Base-by-base conservation (phyloP, 805 yeast species). In the Dipodascopsis uninucleata region DNA sequence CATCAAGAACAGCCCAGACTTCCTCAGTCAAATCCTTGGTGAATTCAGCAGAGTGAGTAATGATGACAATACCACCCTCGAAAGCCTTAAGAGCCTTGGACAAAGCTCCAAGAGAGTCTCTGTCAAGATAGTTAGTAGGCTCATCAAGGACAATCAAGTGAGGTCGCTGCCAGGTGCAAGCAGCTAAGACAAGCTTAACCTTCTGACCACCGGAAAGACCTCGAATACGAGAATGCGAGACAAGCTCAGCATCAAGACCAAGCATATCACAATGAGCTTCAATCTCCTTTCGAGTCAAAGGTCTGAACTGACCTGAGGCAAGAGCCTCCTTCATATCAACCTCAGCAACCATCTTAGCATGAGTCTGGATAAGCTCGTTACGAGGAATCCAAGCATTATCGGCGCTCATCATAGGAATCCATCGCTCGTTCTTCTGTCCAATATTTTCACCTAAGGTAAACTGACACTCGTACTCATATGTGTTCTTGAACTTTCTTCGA, bases 131-230 rank as follows among this genome's bases (percentile, higher is more conserved):
- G 78, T 90, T 90, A 67, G 98, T 93, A 76, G 98, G 98, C 81
- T 90, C 98, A 78, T 93, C 98, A 74, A 93, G 85, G 63, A 93
- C 98, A 65, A 93, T 89, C 78, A 93, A 81, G 72, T 93, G 98
- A 70, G 98, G 98, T 81, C 97, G 90, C 80, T 90, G 97, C 98
- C 98, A 93, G 52, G 97, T 89, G 83, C 97, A 87, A 75, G 97
- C 98, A 75, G 99, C 99, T 67, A 93, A 78, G 67, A 93, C 98
- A 71, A 93, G 85, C 79, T 93, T 93, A 75, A 93, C 98, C 83
- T 93, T 93, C 81, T 93, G 98, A 79, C 98, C 98, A 84, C 98
- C 98, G 63, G 98, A 93, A 68, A 93, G 81, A 85, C 98, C 97
- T 81, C 97, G 89, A 74, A 93, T 93, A 81, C 97, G 90, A 62